Conservation (phyloP, 164 flowering plant species). For the Malania oleifera region DNA sequence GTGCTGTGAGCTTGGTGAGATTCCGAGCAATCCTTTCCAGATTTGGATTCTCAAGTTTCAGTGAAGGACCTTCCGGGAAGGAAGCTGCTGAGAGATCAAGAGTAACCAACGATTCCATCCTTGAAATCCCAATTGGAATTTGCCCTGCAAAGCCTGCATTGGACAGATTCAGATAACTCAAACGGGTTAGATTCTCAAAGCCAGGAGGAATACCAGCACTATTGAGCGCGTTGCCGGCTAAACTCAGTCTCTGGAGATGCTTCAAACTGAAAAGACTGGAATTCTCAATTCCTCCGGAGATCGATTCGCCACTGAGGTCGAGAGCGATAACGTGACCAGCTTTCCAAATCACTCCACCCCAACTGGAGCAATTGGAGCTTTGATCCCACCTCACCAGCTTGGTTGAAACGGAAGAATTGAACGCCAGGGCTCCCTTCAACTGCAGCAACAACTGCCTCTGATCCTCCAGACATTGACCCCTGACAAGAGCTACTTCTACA, state of each 20-base stretch:
- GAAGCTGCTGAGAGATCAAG: constrained; percentile 24
- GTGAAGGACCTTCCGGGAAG: neutral
- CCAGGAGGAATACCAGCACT: constrained; percentile 8
- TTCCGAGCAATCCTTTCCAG: constrained; percentile 19
- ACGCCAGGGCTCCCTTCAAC: constrained; percentile 22
- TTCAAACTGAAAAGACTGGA: constrained; percentile 14
- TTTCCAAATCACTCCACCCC: constrained; percentile 38
- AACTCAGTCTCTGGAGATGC: constrained; percentile 16
- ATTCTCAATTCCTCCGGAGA: constrained; percentile 9
- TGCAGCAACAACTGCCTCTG: constrained; percentile 25
- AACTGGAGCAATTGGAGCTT: constrained; percentile 28
- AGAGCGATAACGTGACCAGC: constrained; percentile 15
- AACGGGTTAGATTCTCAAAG: constrained; percentile 11
- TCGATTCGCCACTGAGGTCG: constrained; percentile 16
- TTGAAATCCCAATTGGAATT: constrained; percentile 30
- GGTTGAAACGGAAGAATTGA: neutral
- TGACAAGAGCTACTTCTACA: neutral
- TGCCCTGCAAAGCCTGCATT: constrained; percentile 21
- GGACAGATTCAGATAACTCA: constrained; percentile 20
- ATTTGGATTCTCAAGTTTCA: constrained; percentile 21
- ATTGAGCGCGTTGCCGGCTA: constrained; percentile 16
- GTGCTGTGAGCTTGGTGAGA: constrained; percentile 20
- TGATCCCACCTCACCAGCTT: constrained; percentile 30
- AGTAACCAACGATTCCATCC: constrained; percentile 20
- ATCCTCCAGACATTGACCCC: constrained; percentile 25